These are phyloP conservation scores for Adansonia grandidieri DNA, from an alignment of 441 rosid species.

Conservation along the genomic window DNA sequence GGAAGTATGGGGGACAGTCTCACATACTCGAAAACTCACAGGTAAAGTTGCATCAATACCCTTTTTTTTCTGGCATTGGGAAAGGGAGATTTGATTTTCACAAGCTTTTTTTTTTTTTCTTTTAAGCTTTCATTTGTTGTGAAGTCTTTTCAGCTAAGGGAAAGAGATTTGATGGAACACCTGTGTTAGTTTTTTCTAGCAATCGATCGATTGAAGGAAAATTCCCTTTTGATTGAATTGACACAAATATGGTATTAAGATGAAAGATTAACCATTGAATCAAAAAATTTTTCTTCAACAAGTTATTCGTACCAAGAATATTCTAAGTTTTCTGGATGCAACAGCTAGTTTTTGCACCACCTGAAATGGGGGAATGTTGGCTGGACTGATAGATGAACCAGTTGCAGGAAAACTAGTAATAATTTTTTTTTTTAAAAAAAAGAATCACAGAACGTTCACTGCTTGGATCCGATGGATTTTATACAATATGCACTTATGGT, in stretches of 20 bases:
- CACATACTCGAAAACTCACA: background rate
- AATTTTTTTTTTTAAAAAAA: background rate
- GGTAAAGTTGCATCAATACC: conserved; percentile 11
- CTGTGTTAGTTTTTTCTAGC: background rate
- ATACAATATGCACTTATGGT: background rate
- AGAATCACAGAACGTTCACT: background rate
- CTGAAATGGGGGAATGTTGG: background rate
- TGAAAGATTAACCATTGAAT: background rate
- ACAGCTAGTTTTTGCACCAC: no score
- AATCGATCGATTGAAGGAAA: background rate
- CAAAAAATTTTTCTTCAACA: background rate
- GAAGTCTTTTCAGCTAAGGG: conserved; percentile 19
- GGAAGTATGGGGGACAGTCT: conserved; percentile 18
- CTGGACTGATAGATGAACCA: background rate
- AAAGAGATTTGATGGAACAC: conserved; percentile 7
- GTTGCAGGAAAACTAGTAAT: background rate
- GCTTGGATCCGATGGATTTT: background rate
- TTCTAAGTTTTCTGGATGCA: background rate
- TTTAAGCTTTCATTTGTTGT: background rate
- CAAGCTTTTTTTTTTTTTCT: background rate
- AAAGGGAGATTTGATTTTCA: conserved; percentile 18
- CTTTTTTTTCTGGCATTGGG: conserved; percentile 23
- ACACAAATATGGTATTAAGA: background rate
- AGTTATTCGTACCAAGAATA: background rate
- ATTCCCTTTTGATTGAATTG: background rate